A percentile compares a stretch with the other conserved stretches of the same genome.
Evolutionary conservation across 306 rosid genomes (phyloP).

Genomic region (Dryas octopetala): DNA sequence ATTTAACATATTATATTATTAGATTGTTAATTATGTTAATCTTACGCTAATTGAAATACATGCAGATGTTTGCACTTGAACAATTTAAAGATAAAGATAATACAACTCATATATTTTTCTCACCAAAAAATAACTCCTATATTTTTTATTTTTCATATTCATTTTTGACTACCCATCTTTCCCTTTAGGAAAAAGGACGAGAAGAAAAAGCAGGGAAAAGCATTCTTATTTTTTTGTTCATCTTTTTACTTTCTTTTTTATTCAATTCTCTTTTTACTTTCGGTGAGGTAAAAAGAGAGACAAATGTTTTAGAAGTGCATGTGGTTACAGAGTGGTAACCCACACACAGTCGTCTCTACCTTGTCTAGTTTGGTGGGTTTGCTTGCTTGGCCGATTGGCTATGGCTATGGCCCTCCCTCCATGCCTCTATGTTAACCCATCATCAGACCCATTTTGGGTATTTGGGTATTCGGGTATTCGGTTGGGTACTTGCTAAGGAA

Average conservation of each 20-base stretch:
- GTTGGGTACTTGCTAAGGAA: conserved; percentile 16
- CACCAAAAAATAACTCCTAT: no score
- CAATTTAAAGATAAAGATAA: no score
- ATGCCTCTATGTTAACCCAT: neutral
- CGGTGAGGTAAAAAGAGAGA: conserved; percentile 2
- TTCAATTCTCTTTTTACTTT: neutral
- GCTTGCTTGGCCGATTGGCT: neutral
- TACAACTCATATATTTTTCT: no score
- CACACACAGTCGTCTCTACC: neutral
- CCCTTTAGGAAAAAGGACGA: neutral
- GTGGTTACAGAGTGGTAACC: conserved; percentile 3
- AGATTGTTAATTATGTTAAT: no score
- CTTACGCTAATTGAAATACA: no score
- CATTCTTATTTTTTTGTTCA: neutral
- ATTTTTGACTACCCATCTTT: conserved; percentile 6
- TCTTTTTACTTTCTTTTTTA: neutral
- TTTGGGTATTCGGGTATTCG: conserved; percentile 1
- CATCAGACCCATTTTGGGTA: neutral
- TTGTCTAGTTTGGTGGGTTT: neutral
- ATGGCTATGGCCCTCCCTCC: neutral
- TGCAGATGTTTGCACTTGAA: no score
- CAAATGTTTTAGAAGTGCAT: neutral
- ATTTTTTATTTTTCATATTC: neutral
- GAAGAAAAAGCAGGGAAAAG: neutral
- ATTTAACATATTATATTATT: no score